A percentile compares a stretch with the other conserved stretches of the same genome.
These are phyloP conservation scores for Opeltia flavorubescens DNA, from an alignment of 495 filamentous ascomycete genomes.

Conservation along the genomic window DNA sequence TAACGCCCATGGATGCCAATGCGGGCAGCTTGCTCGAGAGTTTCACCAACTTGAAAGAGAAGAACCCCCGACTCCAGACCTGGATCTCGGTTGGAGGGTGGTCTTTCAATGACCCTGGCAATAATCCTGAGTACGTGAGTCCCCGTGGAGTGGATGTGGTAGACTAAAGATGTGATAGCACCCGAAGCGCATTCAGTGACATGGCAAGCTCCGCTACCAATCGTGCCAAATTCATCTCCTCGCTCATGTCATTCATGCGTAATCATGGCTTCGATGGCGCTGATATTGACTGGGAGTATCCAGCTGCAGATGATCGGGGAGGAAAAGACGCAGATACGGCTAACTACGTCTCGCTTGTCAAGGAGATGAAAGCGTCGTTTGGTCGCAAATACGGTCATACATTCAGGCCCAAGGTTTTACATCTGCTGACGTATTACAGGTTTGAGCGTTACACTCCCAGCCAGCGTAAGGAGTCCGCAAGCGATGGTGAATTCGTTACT, in stretches of 20 bases:
- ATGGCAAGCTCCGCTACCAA: conserved; percentile 12
- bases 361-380: conserved; percentile 10
- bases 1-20: conserved; percentile 14
- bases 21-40: conserved; percentile 3
- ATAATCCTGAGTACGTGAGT: no score
- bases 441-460: no score
- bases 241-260: conserved; percentile 24
- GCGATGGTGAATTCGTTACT: no score
- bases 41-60: conserved; percentile 11
- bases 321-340: conserved; percentile 13
- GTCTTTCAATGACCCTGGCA: conserved; percentile 18
- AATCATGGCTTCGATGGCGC: conserved; percentile 22
- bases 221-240: conserved; percentile 25
- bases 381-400: conserved; percentile 19
- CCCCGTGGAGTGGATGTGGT: no score
- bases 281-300: conserved; percentile 23
- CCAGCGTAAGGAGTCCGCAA: no score
- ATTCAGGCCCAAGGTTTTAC: no score
- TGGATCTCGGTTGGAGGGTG: conserved; percentile 22
- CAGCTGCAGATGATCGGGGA: conserved; percentile 17
- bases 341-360: conserved; percentile 16
- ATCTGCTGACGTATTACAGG: no score
- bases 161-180: no score
- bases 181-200: not conserved
- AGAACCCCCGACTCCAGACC: conserved; percentile 11